phyloP scores from a whole-genome alignment of 2,329 filamentous ascomycete species.

The Kalaharituber pfeilii region DNA sequence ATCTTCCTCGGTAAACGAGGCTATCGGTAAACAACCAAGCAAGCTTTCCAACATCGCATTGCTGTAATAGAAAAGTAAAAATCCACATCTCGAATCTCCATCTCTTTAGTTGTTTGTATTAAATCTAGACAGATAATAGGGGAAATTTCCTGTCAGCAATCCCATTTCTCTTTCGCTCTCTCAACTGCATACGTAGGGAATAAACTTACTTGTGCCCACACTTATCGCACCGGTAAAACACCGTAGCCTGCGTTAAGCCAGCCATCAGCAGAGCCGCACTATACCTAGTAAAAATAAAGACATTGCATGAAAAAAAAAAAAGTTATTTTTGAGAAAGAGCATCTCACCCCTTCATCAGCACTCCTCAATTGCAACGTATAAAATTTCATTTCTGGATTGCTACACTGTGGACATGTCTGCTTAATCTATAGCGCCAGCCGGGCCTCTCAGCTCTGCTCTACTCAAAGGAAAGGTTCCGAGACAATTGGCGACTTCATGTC shows the following conservation, averaged over 20 bases:
- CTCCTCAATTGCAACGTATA: slow-evolving; percentile 71
- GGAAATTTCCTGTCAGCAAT: too few species aligned
- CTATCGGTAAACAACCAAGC: too few species aligned
- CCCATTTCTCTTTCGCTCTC: background rate
- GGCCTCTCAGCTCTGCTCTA: too few species aligned
- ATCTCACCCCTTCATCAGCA: slow-evolving; percentile 87
- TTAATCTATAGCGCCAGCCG: slow-evolving; percentile 30
- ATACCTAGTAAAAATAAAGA: too few species aligned
- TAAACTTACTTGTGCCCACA: slow-evolving; percentile 15
- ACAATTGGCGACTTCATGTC: background rate
- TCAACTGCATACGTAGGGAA: background rate
- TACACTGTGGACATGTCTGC: slow-evolving; percentile 59
- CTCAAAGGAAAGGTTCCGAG: too few species aligned
- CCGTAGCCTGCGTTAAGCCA: slow-evolving; percentile 5
- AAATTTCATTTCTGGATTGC: slow-evolving; percentile 63
- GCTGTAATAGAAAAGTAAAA: too few species aligned
- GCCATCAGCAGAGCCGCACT: slow-evolving; percentile 5
- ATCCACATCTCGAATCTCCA: too few species aligned
- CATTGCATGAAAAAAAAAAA: background rate
- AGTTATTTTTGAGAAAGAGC: slow-evolving; percentile 29
- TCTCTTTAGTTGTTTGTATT: slow-evolving; percentile 14
- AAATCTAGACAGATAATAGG: slow-evolving; percentile 9
- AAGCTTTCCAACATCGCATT: too few species aligned
- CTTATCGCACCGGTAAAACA: slow-evolving; percentile 15
- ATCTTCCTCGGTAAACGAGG: too few species aligned